phyloP scores from a whole-genome alignment of 2,329 filamentous ascomycete genomes.

The Sporothrix humicola region DNA sequence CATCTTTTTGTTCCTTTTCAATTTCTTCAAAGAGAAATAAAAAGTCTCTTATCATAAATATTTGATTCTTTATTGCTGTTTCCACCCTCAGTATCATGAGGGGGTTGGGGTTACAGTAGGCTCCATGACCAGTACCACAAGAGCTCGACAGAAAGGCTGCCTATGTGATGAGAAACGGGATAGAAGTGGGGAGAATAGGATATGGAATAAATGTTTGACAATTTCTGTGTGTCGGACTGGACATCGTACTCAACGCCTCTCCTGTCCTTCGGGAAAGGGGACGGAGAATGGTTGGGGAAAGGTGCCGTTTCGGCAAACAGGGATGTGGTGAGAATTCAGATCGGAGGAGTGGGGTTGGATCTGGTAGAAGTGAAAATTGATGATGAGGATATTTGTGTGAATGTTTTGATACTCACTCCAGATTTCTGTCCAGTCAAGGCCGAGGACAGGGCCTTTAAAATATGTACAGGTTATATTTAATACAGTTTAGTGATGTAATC shows the following conservation, averaged over 20 bases:
- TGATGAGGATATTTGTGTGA: not conserved
- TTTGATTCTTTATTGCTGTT: too few species aligned
- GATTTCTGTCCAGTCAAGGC: too few species aligned
- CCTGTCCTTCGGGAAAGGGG: not conserved
- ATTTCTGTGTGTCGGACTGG: not conserved
- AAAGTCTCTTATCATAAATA: too few species aligned
- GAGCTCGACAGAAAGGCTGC: not conserved
- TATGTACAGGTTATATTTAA: too few species aligned
- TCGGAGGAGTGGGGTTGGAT: not conserved
- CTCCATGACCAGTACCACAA: not conserved
- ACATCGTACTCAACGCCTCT: not conserved
- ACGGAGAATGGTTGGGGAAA: not conserved
- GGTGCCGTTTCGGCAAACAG: conserved; percentile 14
- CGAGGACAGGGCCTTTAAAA: too few species aligned
- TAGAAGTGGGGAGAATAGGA: not conserved
- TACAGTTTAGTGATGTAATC: too few species aligned
- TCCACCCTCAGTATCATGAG: not conserved
- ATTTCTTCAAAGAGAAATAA: too few species aligned
- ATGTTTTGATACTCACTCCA: too few species aligned
- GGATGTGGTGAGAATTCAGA: not conserved
- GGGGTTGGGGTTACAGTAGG: not conserved
- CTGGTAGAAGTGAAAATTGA: not conserved
- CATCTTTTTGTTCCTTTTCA: too few species aligned
- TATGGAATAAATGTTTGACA: not conserved
- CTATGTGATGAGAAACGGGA: conserved; percentile 5